Conservation (phyloP, 1,284 basidiomycete genomes). For the Puccinia polysora region DNA sequence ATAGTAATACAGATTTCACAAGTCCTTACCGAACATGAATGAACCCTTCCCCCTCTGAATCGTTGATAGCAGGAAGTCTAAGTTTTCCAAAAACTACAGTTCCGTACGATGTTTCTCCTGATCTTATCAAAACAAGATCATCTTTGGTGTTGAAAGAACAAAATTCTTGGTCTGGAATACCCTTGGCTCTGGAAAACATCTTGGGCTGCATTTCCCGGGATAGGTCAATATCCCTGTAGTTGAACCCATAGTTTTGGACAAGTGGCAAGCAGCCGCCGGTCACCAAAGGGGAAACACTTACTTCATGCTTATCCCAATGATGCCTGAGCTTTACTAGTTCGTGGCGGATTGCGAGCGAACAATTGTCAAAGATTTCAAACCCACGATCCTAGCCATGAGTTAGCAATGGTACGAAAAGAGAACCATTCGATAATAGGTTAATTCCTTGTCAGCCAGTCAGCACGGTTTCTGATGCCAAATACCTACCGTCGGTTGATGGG, state of each 20-base stretch:
- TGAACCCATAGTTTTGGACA: no score
- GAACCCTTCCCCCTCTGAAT: constrained; percentile 63
- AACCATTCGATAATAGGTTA: neutral
- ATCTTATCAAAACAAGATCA: constrained; percentile 52
- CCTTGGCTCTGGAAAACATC: constrained; percentile 54
- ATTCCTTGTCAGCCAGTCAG: neutral
- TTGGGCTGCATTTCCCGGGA: neutral
- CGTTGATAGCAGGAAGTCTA: constrained; percentile 63
- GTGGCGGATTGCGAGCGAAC: constrained; percentile 61
- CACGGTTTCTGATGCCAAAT: neutral
- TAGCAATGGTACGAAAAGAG: neutral
- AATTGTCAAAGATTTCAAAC: constrained; percentile 56
- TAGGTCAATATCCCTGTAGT: neutral
- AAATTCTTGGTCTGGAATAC: constrained; percentile 60
- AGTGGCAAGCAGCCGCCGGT: neutral
- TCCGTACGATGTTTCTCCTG: constrained; percentile 61
- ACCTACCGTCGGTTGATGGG: constrained; percentile 15
- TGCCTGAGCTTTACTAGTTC: constrained; percentile 64
- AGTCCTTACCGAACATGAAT: constrained; percentile 69
- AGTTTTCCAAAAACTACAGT: constrained; percentile 70
- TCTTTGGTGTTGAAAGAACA: constrained; percentile 59
- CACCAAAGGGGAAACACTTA: neutral
- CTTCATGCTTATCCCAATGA: constrained; percentile 61
- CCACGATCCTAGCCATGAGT: neutral
- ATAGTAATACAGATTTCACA: no score